Percentiles rank a stretch among this genome's conserved stretches.
These are phyloP conservation scores for Calonectria ilicicola DNA, from an alignment of 2,329 filamentous ascomycete genomes.

Conservation along the genomic window DNA sequence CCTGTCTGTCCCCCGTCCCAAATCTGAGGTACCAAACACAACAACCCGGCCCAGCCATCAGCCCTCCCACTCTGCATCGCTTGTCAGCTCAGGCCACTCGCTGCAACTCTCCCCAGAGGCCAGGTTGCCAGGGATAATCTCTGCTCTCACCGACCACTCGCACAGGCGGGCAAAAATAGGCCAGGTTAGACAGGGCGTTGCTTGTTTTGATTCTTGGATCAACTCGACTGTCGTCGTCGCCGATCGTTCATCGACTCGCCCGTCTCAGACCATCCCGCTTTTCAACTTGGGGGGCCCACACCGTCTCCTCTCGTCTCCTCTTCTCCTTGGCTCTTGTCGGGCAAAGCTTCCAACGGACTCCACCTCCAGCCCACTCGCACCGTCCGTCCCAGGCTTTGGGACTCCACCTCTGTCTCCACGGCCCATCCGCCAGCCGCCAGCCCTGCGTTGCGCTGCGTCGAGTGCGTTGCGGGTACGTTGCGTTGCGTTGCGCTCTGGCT, in stretches of 20 bases:
- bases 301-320: conserved; percentile 24
- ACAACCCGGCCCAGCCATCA: background rate
- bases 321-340: conserved; percentile 32
- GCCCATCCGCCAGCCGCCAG: conserved; percentile 35
- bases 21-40: conserved; percentile 11
- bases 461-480: background rate
- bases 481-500: conserved; percentile 16
- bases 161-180: background rate
- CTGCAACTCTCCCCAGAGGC: background rate
- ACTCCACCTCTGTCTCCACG: conserved; percentile 37
- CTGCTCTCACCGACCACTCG: background rate
- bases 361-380: conserved; percentile 34
- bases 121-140: background rate
- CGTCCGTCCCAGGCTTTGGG: conserved; percentile 18
- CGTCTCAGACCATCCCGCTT: conserved; percentile 18
- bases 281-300: conserved; percentile 14
- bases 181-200: background rate
- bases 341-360: conserved; percentile 39
- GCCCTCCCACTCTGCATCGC: background rate
- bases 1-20: background rate
- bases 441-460: conserved; percentile 20
- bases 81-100: background rate
- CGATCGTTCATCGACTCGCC: conserved; percentile 3
- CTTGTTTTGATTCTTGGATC: conserved; percentile 9
- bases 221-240: background rate